Base-by-base conservation (phyloP, 139 green algal genomes). In the Gonium pectorale region DNA sequence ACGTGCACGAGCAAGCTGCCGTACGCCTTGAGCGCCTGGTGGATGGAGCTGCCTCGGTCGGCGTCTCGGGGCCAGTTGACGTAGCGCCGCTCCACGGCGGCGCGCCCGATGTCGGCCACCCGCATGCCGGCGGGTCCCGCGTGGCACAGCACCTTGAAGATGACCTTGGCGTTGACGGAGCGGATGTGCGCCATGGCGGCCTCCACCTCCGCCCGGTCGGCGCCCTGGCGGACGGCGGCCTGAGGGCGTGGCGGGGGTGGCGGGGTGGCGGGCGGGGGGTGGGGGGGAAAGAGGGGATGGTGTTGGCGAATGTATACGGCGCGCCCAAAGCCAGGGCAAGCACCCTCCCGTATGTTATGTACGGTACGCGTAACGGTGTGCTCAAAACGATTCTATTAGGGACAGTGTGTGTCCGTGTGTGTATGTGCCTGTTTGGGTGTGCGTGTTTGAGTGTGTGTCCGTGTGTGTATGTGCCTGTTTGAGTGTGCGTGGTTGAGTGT, bases 71-170 rank as follows among this genome's bases (percentile, higher is more conserved):
- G 49, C 71, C 71, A 79, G 31, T 64, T 38, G 37, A 37, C 52
- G 22, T 67, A 80, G 21, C 37, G n/a, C 1, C 29, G 35, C 3
- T 52, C 52, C 13, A 62, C 11, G 5, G 72, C 72, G 31, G 37
- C 22, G 1, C 26, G 59, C 0, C 27, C 52, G 27, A 80, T 80
- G 72, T 68, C 72, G 29, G 52, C 8, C 7, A 67, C 35, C 15
- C 37, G 22, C 35, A 80, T 31, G 21, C 72, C 72, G 1, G 35
- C 24, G 0, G 72, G 72, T 2, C 72, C 72, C 2, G 72, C 37
- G 31, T 68, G 52, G 72, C 72, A 80, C 51, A 80, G 72, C 72
- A 80, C 72, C 72, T 80, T 80, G 72, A 68, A 80, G 24, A 68
- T 35, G 22, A 54, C 29, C 22, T 52, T 52, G 3, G 29, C 21